These are phyloP conservation scores for Colletotrichum sp. DNA, from an alignment of 2,329 filamentous ascomycete genomes.

Conservation along the genomic window DNA sequence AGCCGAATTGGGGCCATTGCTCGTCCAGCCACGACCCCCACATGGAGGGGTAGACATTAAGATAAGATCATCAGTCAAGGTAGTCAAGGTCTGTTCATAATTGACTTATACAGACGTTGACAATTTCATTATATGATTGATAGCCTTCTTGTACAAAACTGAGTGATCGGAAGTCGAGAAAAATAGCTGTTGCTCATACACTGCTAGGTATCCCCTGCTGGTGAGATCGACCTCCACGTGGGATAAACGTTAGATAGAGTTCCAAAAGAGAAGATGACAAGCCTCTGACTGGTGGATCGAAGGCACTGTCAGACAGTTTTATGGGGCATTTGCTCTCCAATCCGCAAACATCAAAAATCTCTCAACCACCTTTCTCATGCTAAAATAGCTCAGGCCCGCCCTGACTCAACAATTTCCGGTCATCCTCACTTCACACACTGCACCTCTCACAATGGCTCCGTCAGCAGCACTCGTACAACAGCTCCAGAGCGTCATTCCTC, in stretches of 20 bases:
- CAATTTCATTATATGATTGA: not conserved
- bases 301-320: not conserved
- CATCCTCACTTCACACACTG: not conserved
- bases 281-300: conserved; percentile 2
- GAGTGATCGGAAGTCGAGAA: not conserved
- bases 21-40: not conserved
- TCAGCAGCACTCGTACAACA: conserved; percentile 4
- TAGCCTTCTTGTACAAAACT: not conserved
- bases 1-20: not conserved
- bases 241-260: not conserved
- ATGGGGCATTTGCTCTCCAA: not conserved
- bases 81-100: not conserved
- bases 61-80: not conserved
- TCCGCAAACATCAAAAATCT: conserved; percentile 9
- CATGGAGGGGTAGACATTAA: not conserved
- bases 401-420: conserved; percentile 6
- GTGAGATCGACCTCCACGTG: not conserved
- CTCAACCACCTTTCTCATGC: conserved; percentile 2
- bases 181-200: not conserved
- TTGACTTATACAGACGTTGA: not conserved
- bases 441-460: not conserved
- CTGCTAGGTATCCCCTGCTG: not conserved
- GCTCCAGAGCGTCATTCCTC: conserved; percentile 27
- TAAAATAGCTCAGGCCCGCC: conserved; percentile 13
- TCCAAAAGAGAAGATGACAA: not conserved